Conservation (phyloP, 1,284 basidiomycete species). For the Papiliotrema laurentii region DNA sequence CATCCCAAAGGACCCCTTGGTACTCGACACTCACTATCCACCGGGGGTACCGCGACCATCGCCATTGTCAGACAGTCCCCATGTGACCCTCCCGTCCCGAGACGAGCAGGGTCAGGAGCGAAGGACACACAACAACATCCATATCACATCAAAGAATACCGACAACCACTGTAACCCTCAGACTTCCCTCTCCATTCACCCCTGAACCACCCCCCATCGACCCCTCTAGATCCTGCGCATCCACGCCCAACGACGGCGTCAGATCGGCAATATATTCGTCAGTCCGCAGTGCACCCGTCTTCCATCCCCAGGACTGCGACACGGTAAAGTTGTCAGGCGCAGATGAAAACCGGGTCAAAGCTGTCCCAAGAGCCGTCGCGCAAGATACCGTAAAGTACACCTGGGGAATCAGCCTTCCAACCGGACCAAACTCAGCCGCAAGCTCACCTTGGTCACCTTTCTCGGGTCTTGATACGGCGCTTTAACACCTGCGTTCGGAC, state of each 20-base stretch:
- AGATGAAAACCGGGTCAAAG: constrained; percentile 72
- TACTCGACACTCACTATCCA: too few relatives aligned
- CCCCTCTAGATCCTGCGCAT: constrained; percentile 54
- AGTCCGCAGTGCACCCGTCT: constrained; percentile 44
- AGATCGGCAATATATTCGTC: constrained; percentile 48
- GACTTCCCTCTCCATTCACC: constrained; percentile 27
- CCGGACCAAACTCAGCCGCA: too few relatives aligned
- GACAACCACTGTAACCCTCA: constrained; percentile 35
- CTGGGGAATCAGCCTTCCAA: constrained; percentile 11
- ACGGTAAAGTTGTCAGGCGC: constrained; percentile 80
- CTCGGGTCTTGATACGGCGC: constrained; percentile 47
- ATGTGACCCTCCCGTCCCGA: too few relatives aligned
- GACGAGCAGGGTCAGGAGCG: too few relatives aligned
- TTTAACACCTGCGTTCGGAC: background rate
- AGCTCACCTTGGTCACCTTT: constrained; percentile 40
- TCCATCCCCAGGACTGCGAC: constrained; percentile 54
- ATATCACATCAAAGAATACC: constrained; percentile 25
- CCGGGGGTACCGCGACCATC: too few relatives aligned
- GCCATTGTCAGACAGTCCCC: too few relatives aligned
- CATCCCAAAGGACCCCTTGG: too few relatives aligned
- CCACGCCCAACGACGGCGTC: constrained; percentile 59
- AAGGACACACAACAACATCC: too few relatives aligned
- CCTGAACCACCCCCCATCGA: constrained; percentile 33
- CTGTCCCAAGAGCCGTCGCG: constrained; percentile 71
- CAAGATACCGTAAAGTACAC: constrained; percentile 79